Evolutionary conservation across 2,329 filamentous ascomycete genomes (phyloP).

Genomic region (Alternaria sp.): DNA sequence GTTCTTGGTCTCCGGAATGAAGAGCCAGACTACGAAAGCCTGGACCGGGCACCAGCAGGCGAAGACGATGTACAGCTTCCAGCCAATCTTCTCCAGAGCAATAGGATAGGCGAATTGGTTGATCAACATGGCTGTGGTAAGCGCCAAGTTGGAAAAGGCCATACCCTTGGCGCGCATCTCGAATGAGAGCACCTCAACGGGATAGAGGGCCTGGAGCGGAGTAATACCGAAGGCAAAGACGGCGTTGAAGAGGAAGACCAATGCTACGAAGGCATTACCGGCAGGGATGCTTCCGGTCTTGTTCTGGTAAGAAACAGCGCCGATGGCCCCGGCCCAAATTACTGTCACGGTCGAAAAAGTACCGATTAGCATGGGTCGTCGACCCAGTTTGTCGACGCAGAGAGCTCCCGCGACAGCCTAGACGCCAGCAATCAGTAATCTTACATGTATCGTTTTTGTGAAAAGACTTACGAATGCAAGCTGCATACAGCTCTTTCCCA

Average conservation of each 20-base stretch:
- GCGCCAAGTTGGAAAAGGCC: slow-evolving; percentile 29
- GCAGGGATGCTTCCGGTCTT: slow-evolving; percentile 18
- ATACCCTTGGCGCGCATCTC: slow-evolving; percentile 45
- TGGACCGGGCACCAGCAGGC: slow-evolving; percentile 28
- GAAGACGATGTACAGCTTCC: slow-evolving; percentile 36
- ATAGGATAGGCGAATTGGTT: slow-evolving; percentile 41
- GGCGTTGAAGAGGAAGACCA: slow-evolving; percentile 44
- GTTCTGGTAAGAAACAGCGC: slow-evolving; percentile 21
- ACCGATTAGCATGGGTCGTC: slow-evolving; percentile 41
- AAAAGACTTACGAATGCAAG: slow-evolving; percentile 33
- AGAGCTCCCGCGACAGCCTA: slow-evolving; percentile 43
- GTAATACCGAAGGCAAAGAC: slow-evolving; percentile 44
- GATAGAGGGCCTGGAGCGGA: slow-evolving; percentile 42
- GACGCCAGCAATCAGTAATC: not conserved
- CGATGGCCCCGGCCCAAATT: slow-evolving; percentile 36
- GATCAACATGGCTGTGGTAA: slow-evolving; percentile 30
- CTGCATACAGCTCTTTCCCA: slow-evolving; percentile 42
- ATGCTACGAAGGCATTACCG: slow-evolving; percentile 38
- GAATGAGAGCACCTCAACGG: slow-evolving; percentile 45
- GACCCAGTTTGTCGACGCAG: slow-evolving; percentile 42
- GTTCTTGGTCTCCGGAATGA: slow-evolving; percentile 37
- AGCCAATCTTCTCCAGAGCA: slow-evolving; percentile 29
- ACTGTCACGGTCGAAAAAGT: slow-evolving; percentile 26
- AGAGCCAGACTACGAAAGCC: slow-evolving; percentile 24
- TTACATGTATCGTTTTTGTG: too few species aligned